phyloP scores from a whole-genome alignment of 176 grass and related monocot genomes.

The Zoysia japonica region DNA sequence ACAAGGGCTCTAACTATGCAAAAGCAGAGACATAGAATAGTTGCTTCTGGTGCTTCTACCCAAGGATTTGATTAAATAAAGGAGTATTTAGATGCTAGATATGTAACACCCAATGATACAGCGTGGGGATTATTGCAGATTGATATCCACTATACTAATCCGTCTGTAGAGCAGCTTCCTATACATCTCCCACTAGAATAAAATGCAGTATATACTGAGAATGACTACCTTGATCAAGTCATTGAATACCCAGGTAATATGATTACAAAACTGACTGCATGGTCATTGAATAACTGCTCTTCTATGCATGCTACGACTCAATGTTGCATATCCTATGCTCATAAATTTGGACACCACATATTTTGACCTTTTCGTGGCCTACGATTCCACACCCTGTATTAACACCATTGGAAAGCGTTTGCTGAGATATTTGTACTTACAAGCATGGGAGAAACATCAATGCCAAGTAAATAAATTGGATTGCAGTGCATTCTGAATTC shows the following conservation, averaged over 20 bases:
- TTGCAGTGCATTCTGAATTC: constrained; percentile 89
- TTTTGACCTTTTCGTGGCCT: background rate
- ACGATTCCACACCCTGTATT: constrained; percentile 11
- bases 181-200: background rate
- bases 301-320: too few relatives aligned
- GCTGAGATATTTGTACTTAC: constrained; percentile 34
- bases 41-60: background rate
- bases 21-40: background rate
- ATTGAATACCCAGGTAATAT: background rate
- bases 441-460: constrained; percentile 93
- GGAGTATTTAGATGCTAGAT: background rate
- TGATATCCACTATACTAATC: background rate
- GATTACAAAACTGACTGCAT: background rate
- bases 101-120: background rate
- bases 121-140: background rate
- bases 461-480: constrained; percentile 82
- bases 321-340: background rate
- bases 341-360: constrained; percentile 22
- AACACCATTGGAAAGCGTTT: constrained; percentile 30
- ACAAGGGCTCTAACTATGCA: too few relatives aligned
- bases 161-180: background rate
- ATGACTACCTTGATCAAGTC: background rate
- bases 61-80: background rate
- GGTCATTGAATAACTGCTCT: background rate
- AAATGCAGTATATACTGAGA: background rate